These are phyloP conservation scores for Coprinellus micaceus DNA, from an alignment of 768 basidiomycete genomes.

Conservation along the genomic window DNA sequence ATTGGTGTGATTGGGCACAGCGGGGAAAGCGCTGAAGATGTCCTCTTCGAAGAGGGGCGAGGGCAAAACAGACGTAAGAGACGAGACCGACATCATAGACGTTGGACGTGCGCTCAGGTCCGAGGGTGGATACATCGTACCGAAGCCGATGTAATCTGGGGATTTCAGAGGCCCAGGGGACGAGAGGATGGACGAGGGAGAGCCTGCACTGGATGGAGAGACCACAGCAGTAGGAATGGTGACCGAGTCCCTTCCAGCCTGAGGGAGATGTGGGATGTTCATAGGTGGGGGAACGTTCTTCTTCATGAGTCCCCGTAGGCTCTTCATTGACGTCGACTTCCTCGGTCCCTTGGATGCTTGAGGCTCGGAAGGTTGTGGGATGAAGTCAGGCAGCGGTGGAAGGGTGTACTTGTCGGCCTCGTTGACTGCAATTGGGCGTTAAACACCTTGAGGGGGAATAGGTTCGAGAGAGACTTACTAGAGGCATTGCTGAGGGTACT, in stretches of 20 bases:
- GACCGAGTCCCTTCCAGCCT: slow-evolving; percentile 11
- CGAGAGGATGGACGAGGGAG: slow-evolving; percentile 14
- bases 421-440: neutral
- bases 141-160: slow-evolving; percentile 1
- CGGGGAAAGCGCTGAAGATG: slow-evolving; percentile 70
- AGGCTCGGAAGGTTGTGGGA: slow-evolving; percentile 12
- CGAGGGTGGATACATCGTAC: neutral
- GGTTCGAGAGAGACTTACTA: slow-evolving; percentile 30
- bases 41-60: slow-evolving; percentile 54
- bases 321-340: slow-evolving; percentile 22
- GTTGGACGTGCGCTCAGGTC: slow-evolving; percentile 27
- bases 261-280: slow-evolving; percentile 10
- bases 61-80: slow-evolving; percentile 35
- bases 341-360: slow-evolving; percentile 15
- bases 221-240: slow-evolving; percentile 10
- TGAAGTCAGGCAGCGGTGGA: slow-evolving; percentile 11
- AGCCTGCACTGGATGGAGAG: neutral
- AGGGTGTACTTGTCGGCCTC: slow-evolving; percentile 8
- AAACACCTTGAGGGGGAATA: neutral
- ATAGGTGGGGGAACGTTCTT: slow-evolving; percentile 15
- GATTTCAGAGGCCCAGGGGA: slow-evolving; percentile 3
- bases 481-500: slow-evolving; percentile 40
- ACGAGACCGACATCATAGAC: slow-evolving; percentile 47
- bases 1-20: slow-evolving; percentile 53
- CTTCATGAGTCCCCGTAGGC: slow-evolving; percentile 12